These are phyloP conservation scores for Durusdinium trenchii DNA, from an alignment of 73 alveolate species.

Conservation along the genomic window DNA sequence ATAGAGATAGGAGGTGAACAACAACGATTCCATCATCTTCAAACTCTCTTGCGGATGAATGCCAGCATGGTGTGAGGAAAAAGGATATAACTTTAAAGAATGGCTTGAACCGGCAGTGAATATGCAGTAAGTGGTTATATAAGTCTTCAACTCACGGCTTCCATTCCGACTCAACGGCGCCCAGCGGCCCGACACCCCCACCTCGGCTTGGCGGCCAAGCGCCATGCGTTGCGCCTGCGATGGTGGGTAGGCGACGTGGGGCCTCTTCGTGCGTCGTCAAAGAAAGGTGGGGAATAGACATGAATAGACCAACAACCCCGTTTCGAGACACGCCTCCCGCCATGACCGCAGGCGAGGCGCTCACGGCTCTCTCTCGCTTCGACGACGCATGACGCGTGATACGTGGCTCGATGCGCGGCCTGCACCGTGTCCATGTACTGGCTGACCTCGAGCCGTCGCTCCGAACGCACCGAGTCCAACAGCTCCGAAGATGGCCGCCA, in stretches of 20 bases:
- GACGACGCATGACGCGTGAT: too few relatives aligned
- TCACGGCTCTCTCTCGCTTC: neutral
- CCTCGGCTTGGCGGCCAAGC: constrained; percentile 70
- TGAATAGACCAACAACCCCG: neutral
- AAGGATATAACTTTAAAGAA: too few relatives aligned
- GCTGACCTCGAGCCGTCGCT: too few relatives aligned
- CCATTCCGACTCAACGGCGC: neutral
- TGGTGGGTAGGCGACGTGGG: neutral
- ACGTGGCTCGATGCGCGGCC: neutral
- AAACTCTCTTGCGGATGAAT: too few relatives aligned
- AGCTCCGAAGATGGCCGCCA: too few relatives aligned
- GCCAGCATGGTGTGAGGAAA: too few relatives aligned
- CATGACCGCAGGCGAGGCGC: neutral
- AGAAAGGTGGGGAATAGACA: neutral
- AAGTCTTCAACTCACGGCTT: too few relatives aligned
- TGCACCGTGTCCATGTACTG: constrained; percentile 90
- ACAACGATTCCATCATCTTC: too few relatives aligned
- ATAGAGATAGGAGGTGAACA: too few relatives aligned
- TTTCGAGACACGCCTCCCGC: neutral
- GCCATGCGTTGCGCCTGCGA: constrained; percentile 35
- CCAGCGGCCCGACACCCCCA: neutral
- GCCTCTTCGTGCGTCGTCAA: neutral
- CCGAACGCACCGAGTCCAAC: too few relatives aligned
- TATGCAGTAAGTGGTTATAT: too few relatives aligned
- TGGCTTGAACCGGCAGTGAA: neutral